Evolutionary conservation across 208 protist genomes (phyloP), one percentile per base, ranked within the genome.

Genomic region (Endotrypanum monterogeii): DNA sequence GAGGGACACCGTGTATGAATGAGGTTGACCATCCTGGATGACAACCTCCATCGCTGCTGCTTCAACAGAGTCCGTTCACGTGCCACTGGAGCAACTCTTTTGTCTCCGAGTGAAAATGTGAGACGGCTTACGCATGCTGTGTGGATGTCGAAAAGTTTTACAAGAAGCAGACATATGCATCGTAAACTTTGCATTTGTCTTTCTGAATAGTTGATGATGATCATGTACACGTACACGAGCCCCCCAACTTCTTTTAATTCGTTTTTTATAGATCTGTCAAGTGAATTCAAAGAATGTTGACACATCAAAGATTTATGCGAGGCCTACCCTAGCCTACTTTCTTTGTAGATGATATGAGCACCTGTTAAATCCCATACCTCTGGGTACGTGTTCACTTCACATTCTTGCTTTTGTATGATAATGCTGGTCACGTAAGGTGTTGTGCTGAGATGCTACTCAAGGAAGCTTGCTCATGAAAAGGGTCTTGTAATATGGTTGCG

Each of bases 21-120:
- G 85, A 84, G 79, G 63, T 11, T 73, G 77, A 57, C 83, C 79
- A 65, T 81, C 82, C 30, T 93, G 83, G 79, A 83, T 86, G 18
- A 93, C 85, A 46, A 81, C 89, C 41, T 81, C 61, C 44, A 76
- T 93, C 57, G 55, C 86, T 8, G 80, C 86, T 18, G 89, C 82
- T 63, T 65, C 89, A 44, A 61, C 86, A 65, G 74, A 89, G 73
- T 86, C 88, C 1, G 83, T 79, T 1, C 76, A 57, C 39, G 52
- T 54, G 65, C 67, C 46, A 63, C 12, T 37, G 30, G 1, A 4
- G 7, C 25, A 69, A 28, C 39, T 35, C 14, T 57, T 12, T 48
- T 37, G 50, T 16, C 12, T 3, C 57, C 35, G 16, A 23, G 20
- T 23, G 30, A 50, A 44, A 54, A 51, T 6, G 44, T 74, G 48